A percentile compares a stretch with the other conserved stretches of the same genome.
phyloP scores from a whole-genome alignment of 495 filamentous ascomycete genomes.

The Penicillium atrosanguineum region DNA sequence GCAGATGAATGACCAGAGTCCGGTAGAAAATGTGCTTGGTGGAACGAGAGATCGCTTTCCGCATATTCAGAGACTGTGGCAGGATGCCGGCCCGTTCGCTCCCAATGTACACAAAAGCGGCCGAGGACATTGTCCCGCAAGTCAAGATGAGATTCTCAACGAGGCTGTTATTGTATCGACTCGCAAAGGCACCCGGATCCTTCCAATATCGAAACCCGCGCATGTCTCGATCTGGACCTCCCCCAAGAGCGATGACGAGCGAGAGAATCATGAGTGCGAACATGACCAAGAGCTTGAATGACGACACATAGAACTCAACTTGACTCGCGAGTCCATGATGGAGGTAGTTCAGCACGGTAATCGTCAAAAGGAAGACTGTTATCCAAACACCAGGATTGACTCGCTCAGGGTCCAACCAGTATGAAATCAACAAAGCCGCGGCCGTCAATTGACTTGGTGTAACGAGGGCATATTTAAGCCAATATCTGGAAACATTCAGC shows the following conservation, averaged over 20 bases:
- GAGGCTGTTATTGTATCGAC: conserved; percentile 2
- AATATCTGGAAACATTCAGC: conserved; percentile 30
- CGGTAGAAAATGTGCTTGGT: conserved; percentile 77
- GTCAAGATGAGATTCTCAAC: conserved; percentile 57
- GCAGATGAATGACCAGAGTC: conserved; percentile 73
- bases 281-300: conserved; percentile 68
- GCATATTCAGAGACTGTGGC: conserved; percentile 67
- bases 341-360: conserved; percentile 61
- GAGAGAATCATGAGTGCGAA: conserved; percentile 65
- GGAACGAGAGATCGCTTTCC: conserved; percentile 67
- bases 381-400: conserved; percentile 78
- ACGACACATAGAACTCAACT: conserved; percentile 52
- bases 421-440: conserved; percentile 65
- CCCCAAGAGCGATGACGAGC: conserved; percentile 63
- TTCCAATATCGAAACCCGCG: conserved; percentile 76
- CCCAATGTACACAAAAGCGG: conserved; percentile 77
- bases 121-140: conserved; percentile 72
- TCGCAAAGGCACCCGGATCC: conserved; percentile 32
- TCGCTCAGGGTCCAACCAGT: conserved; percentile 56
- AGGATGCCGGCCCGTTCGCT: conserved; percentile 75
- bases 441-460: conserved; percentile 79
- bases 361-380: conserved; percentile 60
- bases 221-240: conserved; percentile 61
- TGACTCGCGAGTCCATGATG: conserved; percentile 45
- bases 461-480: conserved; percentile 69